Percentiles rank a stretch among this genome's conserved stretches.
phyloP scores from a whole-genome alignment of 2,329 filamentous ascomycete species.

The Ceratocystis albifundus region DNA sequence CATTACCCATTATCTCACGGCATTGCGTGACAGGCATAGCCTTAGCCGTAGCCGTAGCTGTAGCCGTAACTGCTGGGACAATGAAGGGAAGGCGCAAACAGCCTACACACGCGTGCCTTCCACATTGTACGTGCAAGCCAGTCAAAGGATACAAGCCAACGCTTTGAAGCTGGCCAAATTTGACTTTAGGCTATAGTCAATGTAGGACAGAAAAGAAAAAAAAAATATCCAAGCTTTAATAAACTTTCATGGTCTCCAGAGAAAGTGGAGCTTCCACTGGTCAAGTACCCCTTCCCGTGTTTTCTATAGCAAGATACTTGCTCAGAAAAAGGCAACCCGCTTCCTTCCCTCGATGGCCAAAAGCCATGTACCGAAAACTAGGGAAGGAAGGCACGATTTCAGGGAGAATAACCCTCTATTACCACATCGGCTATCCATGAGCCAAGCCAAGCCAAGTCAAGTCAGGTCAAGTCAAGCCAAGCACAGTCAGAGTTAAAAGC shows the following conservation, averaged over 20 bases:
- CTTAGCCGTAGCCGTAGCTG: background rate
- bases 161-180: no score
- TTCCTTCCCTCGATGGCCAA: background rate
- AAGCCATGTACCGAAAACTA: slow-evolving; percentile 14
- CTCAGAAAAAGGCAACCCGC: background rate
- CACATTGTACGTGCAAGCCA: background rate
- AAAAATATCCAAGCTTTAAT: no score
- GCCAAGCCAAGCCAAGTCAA: background rate
- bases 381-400: slow-evolving; percentile 4
- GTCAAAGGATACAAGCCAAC: background rate
- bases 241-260: no score
- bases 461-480: background rate
- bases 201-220: no score
- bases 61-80: background rate
- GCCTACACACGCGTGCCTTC: background rate
- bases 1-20: background rate
- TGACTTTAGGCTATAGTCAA: no score
- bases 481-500: no score
- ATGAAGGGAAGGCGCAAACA: background rate
- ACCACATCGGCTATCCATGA: background rate
- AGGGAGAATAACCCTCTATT: background rate
- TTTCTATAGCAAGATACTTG: background rate
- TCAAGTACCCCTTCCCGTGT: background rate
- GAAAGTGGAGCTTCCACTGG: no score
- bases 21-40: background rate